These are phyloP conservation scores for Hypericum perforatum DNA, from an alignment of 345 rosid genomes.

Conservation along the genomic window DNA sequence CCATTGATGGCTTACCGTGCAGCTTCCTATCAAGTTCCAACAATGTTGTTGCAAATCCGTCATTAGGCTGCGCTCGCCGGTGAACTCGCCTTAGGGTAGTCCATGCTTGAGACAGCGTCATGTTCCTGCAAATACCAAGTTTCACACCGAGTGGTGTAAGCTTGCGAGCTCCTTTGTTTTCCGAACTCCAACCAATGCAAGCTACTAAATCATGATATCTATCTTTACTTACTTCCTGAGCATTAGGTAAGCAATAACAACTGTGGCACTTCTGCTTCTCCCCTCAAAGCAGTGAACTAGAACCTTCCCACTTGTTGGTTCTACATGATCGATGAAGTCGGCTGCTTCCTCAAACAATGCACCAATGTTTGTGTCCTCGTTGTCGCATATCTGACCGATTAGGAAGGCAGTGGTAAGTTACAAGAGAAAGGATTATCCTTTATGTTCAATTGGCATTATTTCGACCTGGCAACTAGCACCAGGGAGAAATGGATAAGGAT, in stretches of 20 bases:
- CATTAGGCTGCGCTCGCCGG: slow-evolving; percentile 93
- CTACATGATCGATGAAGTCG: slow-evolving; percentile 70
- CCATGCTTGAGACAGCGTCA: slow-evolving; percentile 75
- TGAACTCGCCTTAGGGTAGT: slow-evolving; percentile 62
- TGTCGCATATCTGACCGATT: slow-evolving; percentile 58
- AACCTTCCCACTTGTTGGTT: slow-evolving; percentile 58
- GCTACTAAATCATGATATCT: neutral
- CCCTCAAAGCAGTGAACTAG: slow-evolving; percentile 99
- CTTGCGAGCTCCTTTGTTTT: too few relatives aligned
- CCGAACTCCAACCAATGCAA: neutral
- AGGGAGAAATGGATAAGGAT: slow-evolving; percentile 5
- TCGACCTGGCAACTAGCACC: neutral
- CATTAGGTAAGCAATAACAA: slow-evolving; percentile 81
- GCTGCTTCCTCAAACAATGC: slow-evolving; percentile 75
- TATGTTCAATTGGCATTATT: neutral
- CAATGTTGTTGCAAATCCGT: slow-evolving; percentile 73
- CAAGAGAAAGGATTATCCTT: too few relatives aligned
- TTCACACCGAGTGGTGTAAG: neutral
- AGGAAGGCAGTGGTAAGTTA: neutral
- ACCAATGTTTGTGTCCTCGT: slow-evolving; percentile 74
- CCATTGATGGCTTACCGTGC: slow-evolving; percentile 84
- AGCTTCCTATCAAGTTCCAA: slow-evolving; percentile 54
- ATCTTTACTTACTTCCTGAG: slow-evolving; percentile 63
- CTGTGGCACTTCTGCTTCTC: slow-evolving; percentile 90
- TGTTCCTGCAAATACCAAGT: slow-evolving; percentile 38